Conservation (phyloP, 345 rosid species). For the Eucalyptus sp. region DNA sequence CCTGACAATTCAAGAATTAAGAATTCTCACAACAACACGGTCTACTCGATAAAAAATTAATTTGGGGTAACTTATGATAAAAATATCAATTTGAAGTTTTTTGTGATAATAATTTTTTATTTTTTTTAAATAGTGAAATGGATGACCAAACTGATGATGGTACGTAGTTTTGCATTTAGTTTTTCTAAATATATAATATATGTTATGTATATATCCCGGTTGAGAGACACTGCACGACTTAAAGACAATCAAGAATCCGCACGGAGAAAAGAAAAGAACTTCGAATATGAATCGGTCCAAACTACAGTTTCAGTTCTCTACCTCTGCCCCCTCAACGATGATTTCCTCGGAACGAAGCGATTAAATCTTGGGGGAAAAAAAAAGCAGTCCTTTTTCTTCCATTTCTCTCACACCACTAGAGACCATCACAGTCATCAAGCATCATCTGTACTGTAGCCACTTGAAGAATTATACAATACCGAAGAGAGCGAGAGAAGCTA, state of each 20-base stretch:
- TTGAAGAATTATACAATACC: not conserved
- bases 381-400: not conserved
- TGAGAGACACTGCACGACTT: too few species aligned
- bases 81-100: too few species aligned
- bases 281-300: not conserved
- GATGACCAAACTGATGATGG: too few species aligned
- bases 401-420: not conserved
- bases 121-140: too few species aligned
- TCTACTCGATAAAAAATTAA: too few species aligned
- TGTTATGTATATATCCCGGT: fast-evolving
- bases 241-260: not conserved
- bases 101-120: not conserved
- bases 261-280: not conserved
- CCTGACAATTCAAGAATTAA: too few species aligned
- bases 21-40: too few species aligned
- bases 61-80: too few species aligned
- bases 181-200: too few species aligned
- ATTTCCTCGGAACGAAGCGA: not conserved
- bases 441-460: not conserved
- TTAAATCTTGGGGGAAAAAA: not conserved
- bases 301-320: not conserved
- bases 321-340: not conserved
- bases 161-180: too few species aligned
- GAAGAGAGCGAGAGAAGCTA: not conserved
- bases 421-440: not conserved